Base-by-base conservation (phyloP, 2,329 filamentous ascomycete genomes). In the Penicillium verrucosum region DNA sequence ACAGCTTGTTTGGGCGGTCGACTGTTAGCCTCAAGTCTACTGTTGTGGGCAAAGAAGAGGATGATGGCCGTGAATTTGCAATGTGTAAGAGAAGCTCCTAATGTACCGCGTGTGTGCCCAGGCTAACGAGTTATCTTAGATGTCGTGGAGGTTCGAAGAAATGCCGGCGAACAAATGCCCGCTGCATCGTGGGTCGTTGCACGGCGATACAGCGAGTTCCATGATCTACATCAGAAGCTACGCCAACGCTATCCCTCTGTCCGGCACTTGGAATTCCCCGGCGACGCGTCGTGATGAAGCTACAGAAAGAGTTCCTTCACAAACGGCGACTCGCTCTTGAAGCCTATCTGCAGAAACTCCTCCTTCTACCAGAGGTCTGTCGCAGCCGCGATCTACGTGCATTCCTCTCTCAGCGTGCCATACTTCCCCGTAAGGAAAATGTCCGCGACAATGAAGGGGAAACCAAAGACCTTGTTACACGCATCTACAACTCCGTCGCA, bases 161-260 rank as follows among this genome's bases (percentile, higher is more conserved):
- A 92, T 67, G 92, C 92, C 2, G 93, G 92, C 16, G 93, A 97
- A 69, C 90, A 96, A 73, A 96, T 97, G 89, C 90, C 92, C 4
- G 91, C 93, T n/a, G 93, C 93, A 0, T 89, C 90, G 3, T 99
- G 94, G 94, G 85, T 88, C 14, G 86, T 99, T 42, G 89, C 90
- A n/a, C 85, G 93, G 55, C 85, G 94, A 63, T 99, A 99, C 71
- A 96, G 92, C 76, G 93, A 97, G 73, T 99, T 99, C 68, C 92
- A 96, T 67, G 92, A 97, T 61, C 84, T 99, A 18, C 91, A 99
- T 70, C 94, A 97, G 70, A 89, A 88, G 54, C 81, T 99, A 27
- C 87, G 94, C 51, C 83, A 87, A 38, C 85, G 89, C 60, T 99
- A 97, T 67, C 87, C 92, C 0, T 92, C 90, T 16, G 92, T 97